phyloP scores from a whole-genome alignment of 2,329 filamentous ascomycete genomes.

The Niveomyces coronatus region DNA sequence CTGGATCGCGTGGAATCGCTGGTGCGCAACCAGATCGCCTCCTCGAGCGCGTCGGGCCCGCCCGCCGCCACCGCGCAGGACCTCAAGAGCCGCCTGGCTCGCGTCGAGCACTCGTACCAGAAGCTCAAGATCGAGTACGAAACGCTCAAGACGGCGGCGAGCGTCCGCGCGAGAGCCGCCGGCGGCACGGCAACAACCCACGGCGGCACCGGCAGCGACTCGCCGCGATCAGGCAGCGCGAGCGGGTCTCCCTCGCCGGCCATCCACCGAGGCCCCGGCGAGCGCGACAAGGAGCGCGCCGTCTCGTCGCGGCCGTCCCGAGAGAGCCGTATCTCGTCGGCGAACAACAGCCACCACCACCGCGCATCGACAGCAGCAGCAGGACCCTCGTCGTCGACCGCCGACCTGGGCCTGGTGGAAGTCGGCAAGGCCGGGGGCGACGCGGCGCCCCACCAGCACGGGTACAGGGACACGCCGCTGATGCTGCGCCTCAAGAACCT shows the following conservation, averaged over 20 bases:
- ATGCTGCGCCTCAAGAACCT: slow-evolving; percentile 77
- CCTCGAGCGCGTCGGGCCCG: slow-evolving; percentile 40
- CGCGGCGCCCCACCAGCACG: no score
- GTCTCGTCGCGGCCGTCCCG: slow-evolving; percentile 14
- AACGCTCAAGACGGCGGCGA: slow-evolving; percentile 56
- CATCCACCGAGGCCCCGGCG: slow-evolving; percentile 40
- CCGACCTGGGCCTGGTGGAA: slow-evolving; percentile 10
- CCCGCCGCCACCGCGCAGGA: slow-evolving; percentile 32
- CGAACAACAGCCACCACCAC: slow-evolving; percentile 14
- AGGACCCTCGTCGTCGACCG: neutral
- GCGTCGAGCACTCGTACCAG: slow-evolving; percentile 51
- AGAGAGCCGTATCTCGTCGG: slow-evolving; percentile 16
- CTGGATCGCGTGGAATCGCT: slow-evolving; percentile 79
- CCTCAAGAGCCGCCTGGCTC: slow-evolving; percentile 36
- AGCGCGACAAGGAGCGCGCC: slow-evolving; percentile 34
- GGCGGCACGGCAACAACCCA: neutral
- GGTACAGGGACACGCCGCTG: slow-evolving; percentile 61
- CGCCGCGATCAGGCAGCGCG: slow-evolving; percentile 24
- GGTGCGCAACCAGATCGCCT: slow-evolving; percentile 54
- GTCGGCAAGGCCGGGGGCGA: slow-evolving; percentile 13
- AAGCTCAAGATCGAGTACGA: slow-evolving; percentile 55
- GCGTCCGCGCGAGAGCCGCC: slow-evolving; percentile 43
- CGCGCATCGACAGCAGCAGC: slow-evolving; percentile 15
- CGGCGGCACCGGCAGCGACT: slow-evolving; percentile 22
- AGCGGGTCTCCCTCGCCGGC: slow-evolving; percentile 42